phyloP scores from a whole-genome alignment of 495 filamentous ascomycete genomes.

The Penicillium pulvis region DNA sequence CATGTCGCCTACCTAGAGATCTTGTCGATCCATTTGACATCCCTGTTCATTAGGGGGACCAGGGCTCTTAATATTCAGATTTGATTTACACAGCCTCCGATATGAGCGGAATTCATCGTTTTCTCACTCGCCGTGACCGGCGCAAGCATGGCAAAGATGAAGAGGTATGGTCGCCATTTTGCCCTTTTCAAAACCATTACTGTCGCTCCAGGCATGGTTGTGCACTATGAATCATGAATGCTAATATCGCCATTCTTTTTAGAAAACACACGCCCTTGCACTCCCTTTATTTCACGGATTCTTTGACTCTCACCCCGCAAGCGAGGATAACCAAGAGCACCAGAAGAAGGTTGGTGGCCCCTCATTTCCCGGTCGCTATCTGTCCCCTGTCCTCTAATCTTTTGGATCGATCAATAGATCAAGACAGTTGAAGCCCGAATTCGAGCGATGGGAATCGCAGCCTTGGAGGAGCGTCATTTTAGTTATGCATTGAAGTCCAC shows the following conservation, averaged over 20 bases:
- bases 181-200: not conserved
- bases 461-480: conserved; percentile 55
- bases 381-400: conserved; percentile 14
- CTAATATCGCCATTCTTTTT: not conserved
- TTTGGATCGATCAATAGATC: conserved; percentile 25
- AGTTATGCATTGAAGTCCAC: conserved; percentile 67
- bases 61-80: too few relatives aligned
- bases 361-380: not conserved
- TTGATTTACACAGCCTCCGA: not conserved
- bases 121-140: conserved; percentile 77
- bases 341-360: conserved; percentile 40
- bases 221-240: not conserved
- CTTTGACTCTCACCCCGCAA: conserved; percentile 31
- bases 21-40: conserved; percentile 10
- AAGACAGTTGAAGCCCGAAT: conserved; percentile 39
- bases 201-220: not conserved
- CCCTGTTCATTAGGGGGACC: not conserved
- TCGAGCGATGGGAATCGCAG: conserved; percentile 36
- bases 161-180: conserved; percentile 30
- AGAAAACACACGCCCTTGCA: conserved; percentile 30
- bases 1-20: conserved; percentile 29
- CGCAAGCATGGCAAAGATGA: conserved; percentile 55
- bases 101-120: conserved; percentile 65
- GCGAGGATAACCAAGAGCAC: conserved; percentile 30
- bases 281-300: conserved; percentile 37